Evolutionary conservation across 2,329 filamentous ascomycete genomes (phyloP).

Genomic region (Epicoccum nigrum): DNA sequence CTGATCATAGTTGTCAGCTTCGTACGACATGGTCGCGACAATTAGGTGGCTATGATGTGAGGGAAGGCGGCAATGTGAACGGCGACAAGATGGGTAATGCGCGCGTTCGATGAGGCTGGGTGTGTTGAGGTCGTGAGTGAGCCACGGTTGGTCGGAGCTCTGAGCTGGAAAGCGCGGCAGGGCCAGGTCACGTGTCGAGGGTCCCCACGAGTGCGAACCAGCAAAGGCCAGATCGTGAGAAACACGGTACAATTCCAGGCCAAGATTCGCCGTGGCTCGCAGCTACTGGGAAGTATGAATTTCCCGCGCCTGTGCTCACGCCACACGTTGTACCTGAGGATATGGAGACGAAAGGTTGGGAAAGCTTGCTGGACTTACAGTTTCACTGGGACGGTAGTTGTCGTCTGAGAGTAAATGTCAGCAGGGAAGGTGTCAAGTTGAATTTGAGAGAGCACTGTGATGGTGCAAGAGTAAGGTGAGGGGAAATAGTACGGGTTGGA

Average conservation of each 20-base stretch:
- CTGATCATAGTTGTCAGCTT: conserved; percentile 47
- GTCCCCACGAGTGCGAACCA: conserved; percentile 20
- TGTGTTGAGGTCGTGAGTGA: conserved; percentile 29
- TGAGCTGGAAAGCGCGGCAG: conserved; percentile 17
- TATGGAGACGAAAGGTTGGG: conserved; percentile 9
- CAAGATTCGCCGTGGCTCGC: not conserved
- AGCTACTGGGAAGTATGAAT: not conserved
- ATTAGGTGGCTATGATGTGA: conserved; percentile 18
- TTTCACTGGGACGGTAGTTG: conserved; percentile 33
- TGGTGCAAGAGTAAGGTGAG: conserved; percentile 27
- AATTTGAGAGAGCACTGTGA: conserved; percentile 31
- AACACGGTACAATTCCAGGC: not conserved
- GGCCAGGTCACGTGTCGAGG: conserved; percentile 22
- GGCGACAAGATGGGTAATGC: conserved; percentile 21
- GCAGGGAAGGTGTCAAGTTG: conserved; percentile 25
- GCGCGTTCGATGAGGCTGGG: conserved; percentile 36
- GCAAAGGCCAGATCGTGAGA: not conserved
- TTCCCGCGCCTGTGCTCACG: not conserved
- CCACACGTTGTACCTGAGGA: not conserved
- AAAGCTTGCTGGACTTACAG: conserved; percentile 26
- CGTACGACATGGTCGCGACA: conserved; percentile 43
- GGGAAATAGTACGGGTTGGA: conserved; percentile 23
- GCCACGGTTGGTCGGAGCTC: conserved; percentile 23
- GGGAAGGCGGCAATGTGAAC: conserved; percentile 11
- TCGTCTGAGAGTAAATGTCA: conserved; percentile 32